Conservation (phyloP, 768 basidiomycete species). For the Cyclocybe cylindracea region DNA sequence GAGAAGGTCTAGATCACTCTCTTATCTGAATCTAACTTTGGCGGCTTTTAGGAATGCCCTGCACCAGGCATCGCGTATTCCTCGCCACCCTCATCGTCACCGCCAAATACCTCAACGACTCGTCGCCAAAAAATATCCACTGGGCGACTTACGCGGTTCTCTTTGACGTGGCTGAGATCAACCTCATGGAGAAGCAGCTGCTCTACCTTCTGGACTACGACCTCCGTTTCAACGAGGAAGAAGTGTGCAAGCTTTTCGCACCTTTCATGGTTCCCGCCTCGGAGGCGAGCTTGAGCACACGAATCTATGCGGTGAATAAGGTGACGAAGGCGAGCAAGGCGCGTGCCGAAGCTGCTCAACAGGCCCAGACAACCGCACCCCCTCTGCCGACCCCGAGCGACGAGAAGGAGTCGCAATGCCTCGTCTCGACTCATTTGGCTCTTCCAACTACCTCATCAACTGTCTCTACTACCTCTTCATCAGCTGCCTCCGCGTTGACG, state of each 20-base stretch:
- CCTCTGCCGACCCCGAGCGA: slow-evolving; percentile 42
- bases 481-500: slow-evolving; percentile 30
- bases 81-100: slow-evolving; percentile 94
- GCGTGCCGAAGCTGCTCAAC: slow-evolving; percentile 49
- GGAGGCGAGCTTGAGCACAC: slow-evolving; percentile 33
- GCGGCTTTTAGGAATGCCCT: slow-evolving; percentile 61
- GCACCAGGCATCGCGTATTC: slow-evolving; percentile 94
- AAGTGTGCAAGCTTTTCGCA: slow-evolving; percentile 70
- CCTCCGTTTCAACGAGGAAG: slow-evolving; percentile 84
- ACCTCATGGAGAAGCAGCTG: slow-evolving; percentile 97
- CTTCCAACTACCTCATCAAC: slow-evolving; percentile 1
- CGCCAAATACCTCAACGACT: slow-evolving; percentile 96
- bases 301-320: slow-evolving; percentile 53
- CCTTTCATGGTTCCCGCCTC: slow-evolving; percentile 53
- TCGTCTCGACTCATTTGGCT: slow-evolving; percentile 14
- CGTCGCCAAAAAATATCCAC: slow-evolving; percentile 93
- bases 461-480: slow-evolving; percentile 3
- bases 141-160: slow-evolving; percentile 81
- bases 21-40: not conserved
- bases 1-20: slow-evolving; percentile 22
- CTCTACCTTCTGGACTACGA: slow-evolving; percentile 91
- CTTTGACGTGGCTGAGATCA: slow-evolving; percentile 81
- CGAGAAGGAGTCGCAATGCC: slow-evolving; percentile 15
- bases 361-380: slow-evolving; percentile 29
- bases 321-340: slow-evolving; percentile 56